Conservation (phyloP, 2,329 filamentous ascomycete genomes). For the Onygena corvina region DNA sequence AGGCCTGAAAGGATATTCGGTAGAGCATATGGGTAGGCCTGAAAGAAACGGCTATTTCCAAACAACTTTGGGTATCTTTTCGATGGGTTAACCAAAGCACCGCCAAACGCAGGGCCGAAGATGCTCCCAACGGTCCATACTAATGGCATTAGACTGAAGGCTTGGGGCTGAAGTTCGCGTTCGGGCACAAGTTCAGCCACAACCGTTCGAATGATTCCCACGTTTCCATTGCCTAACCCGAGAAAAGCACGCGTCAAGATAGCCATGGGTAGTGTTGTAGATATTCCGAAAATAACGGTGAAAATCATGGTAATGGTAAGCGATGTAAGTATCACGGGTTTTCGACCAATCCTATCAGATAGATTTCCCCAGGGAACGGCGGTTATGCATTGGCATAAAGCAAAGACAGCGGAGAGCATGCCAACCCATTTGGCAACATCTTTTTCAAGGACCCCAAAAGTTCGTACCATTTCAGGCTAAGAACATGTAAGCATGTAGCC, state of each 20-base stretch:
- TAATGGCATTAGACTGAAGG: constrained; percentile 88
- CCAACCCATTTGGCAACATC: constrained; percentile 73
- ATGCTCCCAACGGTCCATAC: constrained; percentile 81
- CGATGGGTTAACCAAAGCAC: constrained; percentile 70
- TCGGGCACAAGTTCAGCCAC: constrained; percentile 88
- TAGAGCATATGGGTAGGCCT: constrained; percentile 65
- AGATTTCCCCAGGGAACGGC: constrained; percentile 64
- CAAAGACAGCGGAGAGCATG: constrained; percentile 59
- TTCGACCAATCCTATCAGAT: constrained; percentile 69
- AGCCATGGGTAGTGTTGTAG: constrained; percentile 65
- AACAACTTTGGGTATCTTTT: constrained; percentile 62
- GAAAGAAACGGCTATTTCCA: constrained; percentile 54
- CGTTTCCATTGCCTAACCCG: constrained; percentile 78
- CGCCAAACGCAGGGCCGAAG: constrained; percentile 78
- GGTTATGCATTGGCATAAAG: constrained; percentile 57
- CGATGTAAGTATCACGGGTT: constrained; percentile 64
- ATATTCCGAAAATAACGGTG: constrained; percentile 73
- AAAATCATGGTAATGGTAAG: constrained; percentile 68
- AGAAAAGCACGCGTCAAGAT: constrained; percentile 65
- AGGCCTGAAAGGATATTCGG: constrained; percentile 68
- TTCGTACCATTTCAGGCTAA: constrained; percentile 69
- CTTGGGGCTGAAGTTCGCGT: constrained; percentile 71
- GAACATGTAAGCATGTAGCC: constrained; percentile 21
- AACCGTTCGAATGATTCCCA: constrained; percentile 84
- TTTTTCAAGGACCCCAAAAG: constrained; percentile 55